A percentile compares a stretch with the other conserved stretches of the same genome.
Conservation (phyloP, 768 basidiomycete genomes). For the Gautieria morchelliformis region DNA sequence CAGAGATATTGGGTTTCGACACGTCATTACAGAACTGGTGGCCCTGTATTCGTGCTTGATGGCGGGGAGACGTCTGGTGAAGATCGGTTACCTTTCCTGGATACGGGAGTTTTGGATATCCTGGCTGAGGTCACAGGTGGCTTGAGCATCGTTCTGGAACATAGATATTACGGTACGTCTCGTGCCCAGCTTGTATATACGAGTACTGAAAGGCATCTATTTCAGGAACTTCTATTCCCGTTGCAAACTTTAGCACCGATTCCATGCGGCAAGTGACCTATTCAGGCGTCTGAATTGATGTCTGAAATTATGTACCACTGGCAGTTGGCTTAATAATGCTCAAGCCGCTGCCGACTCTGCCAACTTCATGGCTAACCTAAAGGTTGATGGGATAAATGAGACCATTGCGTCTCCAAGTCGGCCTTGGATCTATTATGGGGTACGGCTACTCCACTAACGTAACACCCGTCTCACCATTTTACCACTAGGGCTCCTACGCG, state of each 20-base stretch:
- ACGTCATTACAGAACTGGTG: slow-evolving; percentile 61
- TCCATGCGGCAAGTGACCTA: slow-evolving; percentile 47
- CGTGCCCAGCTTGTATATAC: slow-evolving; percentile 3
- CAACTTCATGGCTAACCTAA: slow-evolving; percentile 77
- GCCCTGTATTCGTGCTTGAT: slow-evolving; percentile 85
- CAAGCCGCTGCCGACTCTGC: slow-evolving; percentile 89
- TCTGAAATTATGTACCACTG: background rate
- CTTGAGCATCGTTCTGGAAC: slow-evolving; percentile 84
- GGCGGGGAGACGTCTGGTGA: slow-evolving; percentile 89
- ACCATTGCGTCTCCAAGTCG: slow-evolving; percentile 62
- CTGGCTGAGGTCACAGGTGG: slow-evolving; percentile 79
- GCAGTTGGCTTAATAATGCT: slow-evolving; percentile 85
- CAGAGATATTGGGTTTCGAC: slow-evolving; percentile 93
- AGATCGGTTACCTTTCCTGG: slow-evolving; percentile 39
- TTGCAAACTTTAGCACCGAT: slow-evolving; percentile 71
- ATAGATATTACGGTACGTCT: slow-evolving; percentile 72
- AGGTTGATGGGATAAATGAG: slow-evolving; percentile 60
- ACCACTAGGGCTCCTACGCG: slow-evolving; percentile 69
- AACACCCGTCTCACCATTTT: background rate
- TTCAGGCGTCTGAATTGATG: background rate
- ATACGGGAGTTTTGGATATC: slow-evolving; percentile 74
- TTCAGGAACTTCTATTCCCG: slow-evolving; percentile 65
- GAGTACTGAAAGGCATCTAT: slow-evolving; percentile 6
- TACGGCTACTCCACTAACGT: slow-evolving; percentile 24
- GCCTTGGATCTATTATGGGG: slow-evolving; percentile 93